These are phyloP conservation scores for Heliosperma pusillum DNA, from an alignment of 148 eudicot genomes.

Conservation along the genomic window DNA sequence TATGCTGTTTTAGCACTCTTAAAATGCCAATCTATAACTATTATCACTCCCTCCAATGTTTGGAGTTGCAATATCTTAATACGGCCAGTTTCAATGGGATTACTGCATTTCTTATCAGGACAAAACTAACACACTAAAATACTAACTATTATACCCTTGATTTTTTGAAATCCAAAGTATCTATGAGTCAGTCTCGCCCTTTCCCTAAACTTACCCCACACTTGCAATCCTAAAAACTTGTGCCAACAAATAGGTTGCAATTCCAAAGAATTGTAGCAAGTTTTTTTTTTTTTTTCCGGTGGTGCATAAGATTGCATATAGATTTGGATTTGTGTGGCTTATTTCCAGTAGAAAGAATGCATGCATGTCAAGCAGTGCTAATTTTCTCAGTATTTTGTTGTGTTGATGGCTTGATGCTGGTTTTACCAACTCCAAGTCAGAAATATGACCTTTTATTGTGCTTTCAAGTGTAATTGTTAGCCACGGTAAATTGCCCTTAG, in stretches of 20 bases:
- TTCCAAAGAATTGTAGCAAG: background rate
- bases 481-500: background rate
- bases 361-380: background rate
- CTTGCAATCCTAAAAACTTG: background rate
- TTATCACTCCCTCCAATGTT: background rate
- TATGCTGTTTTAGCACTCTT: background rate
- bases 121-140: background rate
- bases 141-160: background rate
- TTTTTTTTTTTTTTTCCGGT: background rate
- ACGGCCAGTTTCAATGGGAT: too few relatives aligned
- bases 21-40: background rate
- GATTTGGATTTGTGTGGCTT: background rate
- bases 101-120: background rate
- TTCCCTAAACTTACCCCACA: background rate
- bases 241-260: background rate
- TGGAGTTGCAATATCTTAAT: background rate
- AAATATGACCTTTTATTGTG: background rate
- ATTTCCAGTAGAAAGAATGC: background rate
- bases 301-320: background rate
- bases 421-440: background rate
- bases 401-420: background rate
- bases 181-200: background rate
- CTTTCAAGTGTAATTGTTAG: background rate
- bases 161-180: background rate
- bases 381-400: background rate